A percentile compares a stretch with the other conserved stretches of the same genome.
Conservation (phyloP, 1,284 basidiomycete species). For the Salmacisia buchloeana region DNA sequence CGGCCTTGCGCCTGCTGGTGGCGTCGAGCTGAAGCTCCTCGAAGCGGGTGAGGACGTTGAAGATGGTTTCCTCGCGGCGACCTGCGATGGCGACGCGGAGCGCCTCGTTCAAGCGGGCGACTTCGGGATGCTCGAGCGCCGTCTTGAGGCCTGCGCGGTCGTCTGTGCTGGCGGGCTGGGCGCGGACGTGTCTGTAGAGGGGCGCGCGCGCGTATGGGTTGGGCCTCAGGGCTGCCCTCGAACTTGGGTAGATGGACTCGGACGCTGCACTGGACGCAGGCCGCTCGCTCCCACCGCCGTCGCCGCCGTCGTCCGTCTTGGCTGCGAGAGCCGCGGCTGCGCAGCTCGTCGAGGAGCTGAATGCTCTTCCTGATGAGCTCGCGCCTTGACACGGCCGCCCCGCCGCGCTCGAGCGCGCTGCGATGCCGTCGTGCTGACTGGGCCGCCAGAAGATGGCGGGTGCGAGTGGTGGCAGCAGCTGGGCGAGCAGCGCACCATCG, state of each 20-base stretch:
- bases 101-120: slow-evolving; percentile 4
- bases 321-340: not conserved
- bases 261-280: not conserved
- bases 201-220: slow-evolving; percentile 1
- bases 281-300: not conserved
- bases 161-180: not conserved
- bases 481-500: not conserved
- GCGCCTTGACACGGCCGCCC: no score
- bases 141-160: not conserved
- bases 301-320: not conserved
- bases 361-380: not conserved
- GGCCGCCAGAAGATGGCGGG: not conserved
- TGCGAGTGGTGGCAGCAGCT: not conserved
- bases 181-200: not conserved
- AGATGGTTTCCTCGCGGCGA: not conserved
- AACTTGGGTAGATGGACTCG: slow-evolving; percentile 1
- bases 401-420: no score
- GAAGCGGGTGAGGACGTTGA: not conserved
- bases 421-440: not conserved
- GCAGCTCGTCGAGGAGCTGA: not conserved
- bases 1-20: not conserved
- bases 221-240: not conserved
- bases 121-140: not conserved
- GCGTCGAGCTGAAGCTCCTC: not conserved
- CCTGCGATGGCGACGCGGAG: not conserved